A percentile compares a stretch with the other conserved stretches of the same genome.
phyloP scores from a whole-genome alignment of 2,329 filamentous ascomycete species.

The Didymella lethalis region DNA sequence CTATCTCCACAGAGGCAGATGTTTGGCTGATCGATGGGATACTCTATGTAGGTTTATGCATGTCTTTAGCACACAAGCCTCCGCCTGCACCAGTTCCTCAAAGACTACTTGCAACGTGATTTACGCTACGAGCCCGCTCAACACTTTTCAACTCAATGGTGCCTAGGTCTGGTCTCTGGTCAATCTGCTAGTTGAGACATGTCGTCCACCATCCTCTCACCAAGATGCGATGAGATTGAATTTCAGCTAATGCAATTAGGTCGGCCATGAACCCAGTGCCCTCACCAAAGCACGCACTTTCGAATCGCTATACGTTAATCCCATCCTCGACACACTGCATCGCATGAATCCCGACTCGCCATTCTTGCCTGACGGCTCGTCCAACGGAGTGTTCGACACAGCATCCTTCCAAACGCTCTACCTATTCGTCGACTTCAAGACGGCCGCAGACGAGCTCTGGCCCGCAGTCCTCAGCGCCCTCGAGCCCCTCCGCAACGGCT shows the following conservation, averaged over 20 bases:
- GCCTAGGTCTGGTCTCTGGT: background rate
- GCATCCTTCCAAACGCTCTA: conserved; percentile 66
- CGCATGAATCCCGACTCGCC: conserved; percentile 63
- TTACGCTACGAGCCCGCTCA: background rate
- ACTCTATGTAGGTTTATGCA: conserved; percentile 56
- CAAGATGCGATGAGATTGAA: background rate
- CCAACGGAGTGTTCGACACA: conserved; percentile 70
- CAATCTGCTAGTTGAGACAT: too few species aligned
- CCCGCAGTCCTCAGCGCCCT: conserved; percentile 64
- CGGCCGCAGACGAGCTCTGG: conserved; percentile 63
- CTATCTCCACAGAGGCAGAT: conserved; percentile 66
- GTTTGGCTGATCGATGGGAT: conserved; percentile 66
- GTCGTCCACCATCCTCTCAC: background rate
- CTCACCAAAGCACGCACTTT: conserved; percentile 63
- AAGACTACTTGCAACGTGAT: background rate
- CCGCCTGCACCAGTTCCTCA: background rate
- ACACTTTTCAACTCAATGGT: background rate
- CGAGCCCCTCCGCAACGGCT: conserved; percentile 62
- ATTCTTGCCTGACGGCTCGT: conserved; percentile 57
- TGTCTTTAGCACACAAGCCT: background rate
- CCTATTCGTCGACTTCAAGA: conserved; percentile 71
- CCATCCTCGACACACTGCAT: conserved; percentile 63
- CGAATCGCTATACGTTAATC: conserved; percentile 65
- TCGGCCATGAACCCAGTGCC: conserved; percentile 64
- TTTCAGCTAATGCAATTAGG: conserved; percentile 43